Base-by-base conservation (phyloP, 257 asterid genomes). In the Solanum chiquidenum region DNA sequence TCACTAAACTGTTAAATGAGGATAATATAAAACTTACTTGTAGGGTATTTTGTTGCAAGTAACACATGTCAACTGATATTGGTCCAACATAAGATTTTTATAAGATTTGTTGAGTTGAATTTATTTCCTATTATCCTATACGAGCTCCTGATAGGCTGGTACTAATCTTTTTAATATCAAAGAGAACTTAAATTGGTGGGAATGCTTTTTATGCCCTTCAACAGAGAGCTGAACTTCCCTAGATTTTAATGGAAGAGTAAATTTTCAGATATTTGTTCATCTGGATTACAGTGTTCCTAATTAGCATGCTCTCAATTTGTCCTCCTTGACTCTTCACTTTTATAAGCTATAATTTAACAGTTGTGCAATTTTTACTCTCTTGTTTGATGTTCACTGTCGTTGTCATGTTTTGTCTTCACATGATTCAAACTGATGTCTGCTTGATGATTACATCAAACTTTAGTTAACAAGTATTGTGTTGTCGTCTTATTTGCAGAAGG, bases 401-500 rank as follows among this genome's bases (percentile, higher is more conserved):
- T 3, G 69, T 46, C 64, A 44, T 79, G 84, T 13, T 77, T 77
- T 79, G 37, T 44, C 12, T 25, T 80, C 44, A 18, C 29, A 29
- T 49, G 69, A 80, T 80, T 52, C 85, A 80, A 55, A 18, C 68
- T 80, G 18, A 33, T 80, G 69, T 10, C 34, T 29, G 11, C 29
- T 80, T 42, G 83, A 44, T 86, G 83, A 71, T 86, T 68, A 40
- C 71, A 20, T 75, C 29, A 75, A 86, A 29, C 66, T 82, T 49
- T 31, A 83, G 83, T 82, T 83, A 60, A 35, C 21, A 42, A 46
- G 84, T 88, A 33, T 88, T 46, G 18, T 80, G 84, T 77, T 14
- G 21, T 40, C 29, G 13, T 84, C 82, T 86, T 88, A 33, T 83
- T 25, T 84, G 92, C 94, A 94, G 96, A 89, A 94, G 93, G 90